Percentiles rank a stretch among this genome's conserved stretches.
Evolutionary conservation across 1,284 basidiomycete species (phyloP).

Genomic region (Laetiporus sulphureus): DNA sequence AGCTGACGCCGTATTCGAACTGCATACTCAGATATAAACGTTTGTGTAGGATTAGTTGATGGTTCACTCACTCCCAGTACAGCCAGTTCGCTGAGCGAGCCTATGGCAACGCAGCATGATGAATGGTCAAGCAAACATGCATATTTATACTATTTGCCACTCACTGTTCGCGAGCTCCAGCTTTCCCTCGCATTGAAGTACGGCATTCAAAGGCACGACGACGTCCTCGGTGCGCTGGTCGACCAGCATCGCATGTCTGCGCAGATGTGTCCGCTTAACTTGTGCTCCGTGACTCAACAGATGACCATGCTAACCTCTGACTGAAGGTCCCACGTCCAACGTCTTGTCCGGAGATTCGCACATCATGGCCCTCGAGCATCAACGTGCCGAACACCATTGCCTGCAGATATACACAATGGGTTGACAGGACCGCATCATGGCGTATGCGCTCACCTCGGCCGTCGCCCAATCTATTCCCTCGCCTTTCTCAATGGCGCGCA

Average conservation of each 20-base stretch:
- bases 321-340: conserved; percentile 88
- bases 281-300: neutral
- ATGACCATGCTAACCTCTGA: conserved; percentile 53
- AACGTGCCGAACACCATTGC: conserved; percentile 83
- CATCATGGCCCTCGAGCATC: conserved; percentile 71
- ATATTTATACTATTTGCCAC: conserved; percentile 19
- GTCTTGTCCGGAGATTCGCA: conserved; percentile 87
- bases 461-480: conserved; percentile 81
- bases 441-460: conserved; percentile 55
- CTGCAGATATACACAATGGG: conserved; percentile 25
- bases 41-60: no score
- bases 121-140: no score
- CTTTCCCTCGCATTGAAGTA: conserved; percentile 54
- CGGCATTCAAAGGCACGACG: conserved; percentile 71
- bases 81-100: conserved; percentile 81
- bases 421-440: neutral
- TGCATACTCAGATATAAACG: no score
- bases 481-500: conserved; percentile 67
- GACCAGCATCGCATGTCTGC: conserved; percentile 85
- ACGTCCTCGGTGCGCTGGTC: conserved; percentile 79
- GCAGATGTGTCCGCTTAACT: neutral
- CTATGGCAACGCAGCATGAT: no score
- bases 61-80: conserved; percentile 71
- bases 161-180: conserved; percentile 82
- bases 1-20: conserved; percentile 87